Evolutionary conservation across 2,329 filamentous ascomycete species (phyloP), one percentile per base, ranked within the genome.

Genomic region (Dactylonectria estremocensis): DNA sequence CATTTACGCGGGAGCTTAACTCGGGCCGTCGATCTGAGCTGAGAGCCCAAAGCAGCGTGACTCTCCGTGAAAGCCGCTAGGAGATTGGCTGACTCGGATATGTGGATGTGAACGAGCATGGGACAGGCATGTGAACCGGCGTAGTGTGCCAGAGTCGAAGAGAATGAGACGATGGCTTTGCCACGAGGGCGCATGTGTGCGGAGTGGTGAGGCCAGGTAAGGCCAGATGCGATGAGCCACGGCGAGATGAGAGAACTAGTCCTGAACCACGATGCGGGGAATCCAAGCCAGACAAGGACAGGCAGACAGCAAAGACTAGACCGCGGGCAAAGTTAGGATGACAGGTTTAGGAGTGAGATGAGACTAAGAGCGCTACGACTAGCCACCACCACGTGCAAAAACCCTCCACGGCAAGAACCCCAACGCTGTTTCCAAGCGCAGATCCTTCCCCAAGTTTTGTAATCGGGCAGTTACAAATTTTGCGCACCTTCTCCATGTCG

Each of bases 1-100:
- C 57, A 20, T 61, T 54, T 20, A 37, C 37, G 61, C 60, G 67
- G 67, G 56, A 68, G 59, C 67, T 55, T 52, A 13, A 31, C 40
- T 55, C 54, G 49, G 61, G 61, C 57, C 65, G 43, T 63, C 60
- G 55, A 66, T 69, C 61, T 62, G 69, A 68, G 64, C 55, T 55
- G 20, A 46, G 57, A 33, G 40, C 57, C 43, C 16, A 40, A 60
- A 62, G 22, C 13, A 66, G 56, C 22, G 50, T 14, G 61, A 55
- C 64, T 55, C 59, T 53, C 64, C 55, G 35, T 50, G 9, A 22
- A 35, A 33, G 49, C 31, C 55, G 60, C 49, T 59, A 37, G 52
- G 18, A 45, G 50, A 69, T 69, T 69, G 68, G 65, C 49, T 59
- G 50, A 49, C 37, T 53, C 62, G 68, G 68, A 18, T 11, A 60